phyloP scores from a whole-genome alignment of 192 early-diverging fungal species.

The Funneliformis geosporum region DNA sequence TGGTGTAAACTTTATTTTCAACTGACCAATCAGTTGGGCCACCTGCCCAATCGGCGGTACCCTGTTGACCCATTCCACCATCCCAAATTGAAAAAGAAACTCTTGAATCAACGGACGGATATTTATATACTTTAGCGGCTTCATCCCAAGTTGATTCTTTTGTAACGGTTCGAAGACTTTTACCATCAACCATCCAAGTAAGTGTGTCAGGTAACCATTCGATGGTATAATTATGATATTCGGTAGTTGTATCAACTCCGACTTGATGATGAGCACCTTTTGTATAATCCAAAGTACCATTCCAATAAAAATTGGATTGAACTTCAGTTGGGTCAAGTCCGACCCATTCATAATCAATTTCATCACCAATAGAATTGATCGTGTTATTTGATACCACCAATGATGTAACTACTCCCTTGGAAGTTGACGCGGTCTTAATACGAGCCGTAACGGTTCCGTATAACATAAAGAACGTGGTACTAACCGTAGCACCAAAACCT shows the following conservation, averaged over 20 bases:
- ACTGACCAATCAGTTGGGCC: constrained; percentile 53
- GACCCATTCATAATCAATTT: constrained; percentile 71
- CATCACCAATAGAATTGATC: constrained; percentile 53
- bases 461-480: constrained; percentile 56
- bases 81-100: constrained; percentile 69
- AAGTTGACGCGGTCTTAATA: constrained; percentile 48
- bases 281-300: constrained; percentile 55
- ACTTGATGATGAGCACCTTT: constrained; percentile 47
- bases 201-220: constrained; percentile 55
- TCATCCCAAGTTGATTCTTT: constrained; percentile 33
- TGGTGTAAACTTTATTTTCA: constrained; percentile 44
- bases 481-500: constrained; percentile 61
- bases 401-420: constrained; percentile 61
- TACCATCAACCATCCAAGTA: constrained; percentile 38
- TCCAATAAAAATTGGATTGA: constrained; percentile 66
- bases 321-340: constrained; percentile 51
- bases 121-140: constrained; percentile 40
- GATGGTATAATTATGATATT: constrained; percentile 57
- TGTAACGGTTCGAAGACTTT: constrained; percentile 36
- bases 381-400: constrained; percentile 46
- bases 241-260: constrained; percentile 42
- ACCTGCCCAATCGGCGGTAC: constrained; percentile 61
- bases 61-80: constrained; percentile 54
- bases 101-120: constrained; percentile 50
- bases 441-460: constrained; percentile 61